Percentiles rank a stretch among this genome's conserved stretches.
Evolutionary conservation across 306 rosid species (phyloP).

Genomic region (Oemleria cerasiformis): DNA sequence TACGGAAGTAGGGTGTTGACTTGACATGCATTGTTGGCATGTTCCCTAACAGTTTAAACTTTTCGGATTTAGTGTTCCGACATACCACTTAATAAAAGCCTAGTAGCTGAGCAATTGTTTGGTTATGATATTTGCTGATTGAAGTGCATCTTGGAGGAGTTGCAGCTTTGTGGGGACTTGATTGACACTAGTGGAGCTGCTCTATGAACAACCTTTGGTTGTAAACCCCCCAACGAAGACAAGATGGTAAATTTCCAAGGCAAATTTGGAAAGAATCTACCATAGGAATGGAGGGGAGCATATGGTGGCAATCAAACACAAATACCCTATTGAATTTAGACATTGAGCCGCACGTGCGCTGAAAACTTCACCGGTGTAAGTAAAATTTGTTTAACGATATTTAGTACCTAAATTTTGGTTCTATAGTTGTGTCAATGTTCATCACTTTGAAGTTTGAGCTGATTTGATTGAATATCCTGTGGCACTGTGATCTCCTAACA

Average conservation of each 20-base stretch:
- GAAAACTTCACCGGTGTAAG: neutral
- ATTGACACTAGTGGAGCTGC: constrained; percentile 3
- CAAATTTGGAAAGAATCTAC: neutral
- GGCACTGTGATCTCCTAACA: neutral
- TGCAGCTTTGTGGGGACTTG: constrained; percentile 2
- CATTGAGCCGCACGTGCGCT: neutral
- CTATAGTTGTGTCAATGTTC: neutral
- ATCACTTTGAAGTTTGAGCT: neutral
- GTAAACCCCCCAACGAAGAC: neutral
- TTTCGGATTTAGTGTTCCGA: neutral
- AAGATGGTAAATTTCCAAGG: neutral
- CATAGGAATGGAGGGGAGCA: neutral
- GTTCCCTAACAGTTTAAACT: neutral
- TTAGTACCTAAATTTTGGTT: neutral
- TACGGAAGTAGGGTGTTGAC: too few relatives aligned
- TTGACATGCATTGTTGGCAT: neutral
- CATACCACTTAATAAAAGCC: neutral
- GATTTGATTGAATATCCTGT: too few relatives aligned
- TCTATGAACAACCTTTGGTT: neutral
- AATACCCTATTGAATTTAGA: neutral
- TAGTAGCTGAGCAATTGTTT: neutral
- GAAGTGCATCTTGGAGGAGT: constrained; percentile 4
- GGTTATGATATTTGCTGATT: neutral
- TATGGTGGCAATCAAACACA: constrained; percentile 4
- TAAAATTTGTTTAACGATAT: neutral